A percentile compares a stretch with the other conserved stretches of the same genome.
phyloP scores from a whole-genome alignment of 2,329 filamentous ascomycete species.

The Verticillium albo-atrum region DNA sequence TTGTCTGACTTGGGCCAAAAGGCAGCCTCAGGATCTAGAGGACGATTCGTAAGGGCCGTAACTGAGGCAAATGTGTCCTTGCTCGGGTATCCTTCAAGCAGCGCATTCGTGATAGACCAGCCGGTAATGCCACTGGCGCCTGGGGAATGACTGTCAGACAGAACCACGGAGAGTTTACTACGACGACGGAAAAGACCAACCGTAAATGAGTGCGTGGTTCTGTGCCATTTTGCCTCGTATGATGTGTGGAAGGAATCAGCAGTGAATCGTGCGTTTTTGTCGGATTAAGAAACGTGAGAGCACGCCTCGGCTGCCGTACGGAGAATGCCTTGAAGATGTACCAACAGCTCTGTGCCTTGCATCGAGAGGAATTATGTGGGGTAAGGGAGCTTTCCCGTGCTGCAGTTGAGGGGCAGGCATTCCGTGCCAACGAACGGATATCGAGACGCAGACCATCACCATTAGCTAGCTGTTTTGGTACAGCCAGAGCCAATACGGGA shows the following conservation, averaged over 20 bases:
- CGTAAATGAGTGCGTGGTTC: slow-evolving; percentile 1
- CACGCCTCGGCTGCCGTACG: neutral
- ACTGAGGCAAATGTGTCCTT: slow-evolving; percentile 37
- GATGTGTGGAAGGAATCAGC: neutral
- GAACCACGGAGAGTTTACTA: too few relatives aligned
- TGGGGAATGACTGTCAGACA: slow-evolving; percentile 16
- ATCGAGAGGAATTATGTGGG: neutral
- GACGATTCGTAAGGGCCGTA: slow-evolving; percentile 42
- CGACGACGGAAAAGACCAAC: neutral
- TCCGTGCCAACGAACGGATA: neutral
- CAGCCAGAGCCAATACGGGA: neutral
- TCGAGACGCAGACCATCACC: neutral
- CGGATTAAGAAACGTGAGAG: neutral
- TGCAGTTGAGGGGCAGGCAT: neutral
- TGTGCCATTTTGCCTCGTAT: neutral
- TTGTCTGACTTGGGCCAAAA: slow-evolving; percentile 23
- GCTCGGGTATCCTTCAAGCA: slow-evolving; percentile 38
- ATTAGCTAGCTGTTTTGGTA: neutral
- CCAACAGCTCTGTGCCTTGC: neutral
- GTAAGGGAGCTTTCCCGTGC: neutral
- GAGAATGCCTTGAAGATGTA: neutral
- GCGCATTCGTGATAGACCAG: slow-evolving; percentile 43
- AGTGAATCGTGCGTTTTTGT: neutral
- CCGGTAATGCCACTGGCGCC: slow-evolving; percentile 44
- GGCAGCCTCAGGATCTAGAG: slow-evolving; percentile 20